Evolutionary conservation across 352 stramenopile genomes (phyloP).

Genomic region (Detonula confervacea): DNA sequence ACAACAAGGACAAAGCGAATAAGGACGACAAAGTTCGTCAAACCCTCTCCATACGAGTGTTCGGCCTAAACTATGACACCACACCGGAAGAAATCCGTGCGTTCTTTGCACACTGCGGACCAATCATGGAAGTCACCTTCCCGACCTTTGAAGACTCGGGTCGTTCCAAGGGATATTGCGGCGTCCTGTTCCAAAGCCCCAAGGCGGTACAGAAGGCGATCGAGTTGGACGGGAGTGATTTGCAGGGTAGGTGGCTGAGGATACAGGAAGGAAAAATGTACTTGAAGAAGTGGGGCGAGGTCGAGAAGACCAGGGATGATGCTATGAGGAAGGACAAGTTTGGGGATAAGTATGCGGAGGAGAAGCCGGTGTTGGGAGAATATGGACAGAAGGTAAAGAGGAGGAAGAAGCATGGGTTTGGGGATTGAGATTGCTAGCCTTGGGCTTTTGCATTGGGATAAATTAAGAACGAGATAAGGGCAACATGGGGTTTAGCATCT

Average conservation of each 20-base stretch:
- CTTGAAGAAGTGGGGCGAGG: conserved; percentile 26
- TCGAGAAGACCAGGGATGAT: no score
- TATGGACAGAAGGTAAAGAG: conserved; percentile 68
- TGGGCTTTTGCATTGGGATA: no score
- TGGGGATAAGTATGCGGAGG: not conserved
- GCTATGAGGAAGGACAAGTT: conserved; percentile 6
- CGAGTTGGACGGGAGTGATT: conserved; percentile 70
- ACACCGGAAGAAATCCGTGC: conserved; percentile 64
- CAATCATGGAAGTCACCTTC: conserved; percentile 74
- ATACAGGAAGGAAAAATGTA: conserved; percentile 22
- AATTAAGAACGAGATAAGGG: no score
- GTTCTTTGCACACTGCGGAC: conserved; percentile 69
- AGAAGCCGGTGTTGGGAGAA: conserved; percentile 45
- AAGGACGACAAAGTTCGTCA: conserved; percentile 57
- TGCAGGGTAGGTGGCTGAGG: conserved; percentile 56
- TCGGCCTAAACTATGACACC: conserved; percentile 80
- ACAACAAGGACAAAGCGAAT: not conserved
- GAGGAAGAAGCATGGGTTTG: conserved; percentile 66
- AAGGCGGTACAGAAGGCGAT: conserved; percentile 74
- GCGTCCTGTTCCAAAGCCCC: conserved; percentile 72
- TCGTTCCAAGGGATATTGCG: conserved; percentile 79
- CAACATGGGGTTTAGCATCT: no score
- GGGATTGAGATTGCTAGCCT: no score
- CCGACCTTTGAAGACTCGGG: conserved; percentile 79
- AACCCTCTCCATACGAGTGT: conserved; percentile 72